Evolutionary conservation across 306 rosid species (phyloP), one percentile per base, ranked within the genome.

Genomic region (Cucumis melo): DNA sequence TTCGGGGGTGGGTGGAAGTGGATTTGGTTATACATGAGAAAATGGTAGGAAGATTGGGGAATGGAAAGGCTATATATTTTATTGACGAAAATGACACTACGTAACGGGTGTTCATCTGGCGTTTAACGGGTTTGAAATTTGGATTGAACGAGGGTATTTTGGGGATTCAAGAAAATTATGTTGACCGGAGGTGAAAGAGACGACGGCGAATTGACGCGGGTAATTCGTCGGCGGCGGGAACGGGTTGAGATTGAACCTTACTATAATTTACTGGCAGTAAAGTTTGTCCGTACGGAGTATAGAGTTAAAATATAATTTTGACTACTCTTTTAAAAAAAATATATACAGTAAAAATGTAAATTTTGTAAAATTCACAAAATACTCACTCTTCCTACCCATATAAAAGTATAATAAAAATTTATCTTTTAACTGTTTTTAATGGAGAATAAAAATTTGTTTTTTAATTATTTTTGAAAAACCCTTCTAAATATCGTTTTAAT

Each of bases 1-100:
- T 82, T 79, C 85, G 91, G 81, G 79, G 76, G 63, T 4, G 73
- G 67, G 20, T 6, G 90, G 81, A 73, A 70, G 68, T 4, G 73
- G 67, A 23, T 6, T 38, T 57, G n/a, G 60, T 78, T 76, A 75
- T 75, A 80, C 76, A n/a, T 41, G 38, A 23, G 53, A 24, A 41
- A 39, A 34, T 23, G 71, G 58, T 6, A 14, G 23, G 42, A 53
- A 73, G 12, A 34, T 38, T 63, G 39, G 63, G 50, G 78, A 6
- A 20, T 20, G 16, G 78, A 16, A 27, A 55, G 78, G 56, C 70
- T 41, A 15, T 27, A 42, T 77, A 39, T 17, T 61, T 59, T 77
- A 21, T 44, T 61, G 79, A 77, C 79, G 73, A 27, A 77, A 77
- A 46, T 46, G 59, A 29, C 72, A 27, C 65, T 55, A 13, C 3